Conservation (phyloP, 345 rosid species). For the Salix suchowensis region DNA sequence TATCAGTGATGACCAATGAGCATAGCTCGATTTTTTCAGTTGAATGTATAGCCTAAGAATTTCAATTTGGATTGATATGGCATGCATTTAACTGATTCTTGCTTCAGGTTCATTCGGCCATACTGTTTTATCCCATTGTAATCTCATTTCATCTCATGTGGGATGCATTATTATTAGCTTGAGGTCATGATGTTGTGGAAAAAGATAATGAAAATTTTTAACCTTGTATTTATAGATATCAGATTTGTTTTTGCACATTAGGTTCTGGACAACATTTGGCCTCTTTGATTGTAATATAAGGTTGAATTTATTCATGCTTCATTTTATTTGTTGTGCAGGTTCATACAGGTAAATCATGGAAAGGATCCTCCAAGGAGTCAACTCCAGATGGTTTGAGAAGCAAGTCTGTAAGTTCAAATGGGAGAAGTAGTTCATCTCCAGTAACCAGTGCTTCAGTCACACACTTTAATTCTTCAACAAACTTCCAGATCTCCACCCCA, state of each 20-base stretch:
- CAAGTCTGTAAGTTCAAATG: slow-evolving; percentile 51
- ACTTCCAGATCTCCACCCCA: slow-evolving; percentile 29
- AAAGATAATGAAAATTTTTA: not conserved
- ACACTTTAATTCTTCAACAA: slow-evolving; percentile 30
- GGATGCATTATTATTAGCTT: not conserved
- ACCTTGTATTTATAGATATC: not conserved
- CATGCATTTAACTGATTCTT: not conserved
- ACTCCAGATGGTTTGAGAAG: slow-evolving; percentile 50
- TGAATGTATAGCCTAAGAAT: not conserved
- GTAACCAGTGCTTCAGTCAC: slow-evolving; percentile 24
- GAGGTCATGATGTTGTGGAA: not conserved
- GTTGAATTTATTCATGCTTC: not conserved
- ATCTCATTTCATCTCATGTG: not conserved
- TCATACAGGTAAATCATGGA: slow-evolving; percentile 44
- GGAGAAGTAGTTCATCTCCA: slow-evolving; percentile 43
- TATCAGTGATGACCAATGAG: not conserved
- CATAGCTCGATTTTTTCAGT: not conserved
- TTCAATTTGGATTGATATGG: not conserved
- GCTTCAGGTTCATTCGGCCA: not conserved
- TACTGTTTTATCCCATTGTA: not conserved
- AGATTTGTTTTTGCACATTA: not conserved
- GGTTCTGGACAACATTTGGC: not conserved
- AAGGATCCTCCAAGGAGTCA: slow-evolving; percentile 34
- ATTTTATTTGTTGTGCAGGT: slow-evolving; percentile 29
- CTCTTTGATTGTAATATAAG: not conserved